Percentiles rank a stretch among this genome's conserved stretches.
Conservation (phyloP, 2,329 filamentous ascomycete genomes). For the Onygenales sp. region DNA sequence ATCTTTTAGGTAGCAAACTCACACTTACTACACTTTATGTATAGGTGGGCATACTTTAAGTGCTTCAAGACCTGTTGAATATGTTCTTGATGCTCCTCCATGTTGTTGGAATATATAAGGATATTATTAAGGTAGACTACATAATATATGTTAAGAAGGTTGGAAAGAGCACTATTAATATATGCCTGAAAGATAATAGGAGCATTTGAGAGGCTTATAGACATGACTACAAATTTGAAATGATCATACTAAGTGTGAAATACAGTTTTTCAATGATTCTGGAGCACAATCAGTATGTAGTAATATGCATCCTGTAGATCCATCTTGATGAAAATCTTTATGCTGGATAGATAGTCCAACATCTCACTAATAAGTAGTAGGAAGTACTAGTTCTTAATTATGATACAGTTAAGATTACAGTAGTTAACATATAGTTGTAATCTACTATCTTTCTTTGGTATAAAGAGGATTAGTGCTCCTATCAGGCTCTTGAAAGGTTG, state of each 20-base stretch:
- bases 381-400: slow-evolving; percentile 17
- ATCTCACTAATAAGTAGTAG: slow-evolving; percentile 17
- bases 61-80: slow-evolving; percentile 3
- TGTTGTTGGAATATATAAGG: slow-evolving; percentile 1
- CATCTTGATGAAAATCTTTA: slow-evolving; percentile 17
- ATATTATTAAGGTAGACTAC: slow-evolving; percentile 1
- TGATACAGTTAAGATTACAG: slow-evolving; percentile 16
- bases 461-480: neutral
- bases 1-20: slow-evolving; percentile 6
- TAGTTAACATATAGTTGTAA: slow-evolving; percentile 20
- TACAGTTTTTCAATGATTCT: neutral
- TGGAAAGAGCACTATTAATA: neutral
- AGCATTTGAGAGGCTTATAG: neutral
- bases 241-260: neutral
- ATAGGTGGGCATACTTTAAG: slow-evolving; percentile 3
- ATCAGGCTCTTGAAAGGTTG: neutral
- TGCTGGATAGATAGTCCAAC: slow-evolving; percentile 10
- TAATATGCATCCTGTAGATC: slow-evolving; percentile 15
- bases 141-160: neutral
- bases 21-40: slow-evolving; percentile 9
- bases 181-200: neutral
- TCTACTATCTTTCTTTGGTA: neutral
- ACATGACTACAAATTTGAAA: slow-evolving; percentile 1
- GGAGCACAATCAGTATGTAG: slow-evolving; percentile 11
- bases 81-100: slow-evolving; percentile 3